Evolutionary conservation across 352 stramenopile genomes (phyloP).

Genomic region (Elongisporangium senticosum): DNA sequence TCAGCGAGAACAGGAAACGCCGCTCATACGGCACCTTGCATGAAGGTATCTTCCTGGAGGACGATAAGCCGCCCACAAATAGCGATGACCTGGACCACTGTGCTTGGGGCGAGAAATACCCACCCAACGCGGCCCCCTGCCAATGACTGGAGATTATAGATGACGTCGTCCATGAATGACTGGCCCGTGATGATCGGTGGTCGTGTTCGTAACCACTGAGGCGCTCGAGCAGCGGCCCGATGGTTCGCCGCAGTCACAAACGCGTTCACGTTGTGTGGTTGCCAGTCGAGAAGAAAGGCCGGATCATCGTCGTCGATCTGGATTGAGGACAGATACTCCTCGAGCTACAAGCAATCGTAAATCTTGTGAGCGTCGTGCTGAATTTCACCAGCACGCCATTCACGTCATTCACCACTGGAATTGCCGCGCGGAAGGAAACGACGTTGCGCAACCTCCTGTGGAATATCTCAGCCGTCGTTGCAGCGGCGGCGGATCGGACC

Average conservation of each 20-base stretch:
- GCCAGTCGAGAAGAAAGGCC: constrained; percentile 10
- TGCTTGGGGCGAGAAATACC: constrained; percentile 13
- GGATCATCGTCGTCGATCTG: constrained; percentile 16
- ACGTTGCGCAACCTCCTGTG: constrained; percentile 16
- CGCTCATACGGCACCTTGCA: too few relatives aligned
- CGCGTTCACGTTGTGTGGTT: constrained; percentile 13
- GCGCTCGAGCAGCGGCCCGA: too few relatives aligned
- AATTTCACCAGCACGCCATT: constrained; percentile 4
- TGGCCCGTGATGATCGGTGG: too few relatives aligned
- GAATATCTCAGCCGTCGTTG: constrained; percentile 13
- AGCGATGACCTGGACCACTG: constrained; percentile 1
- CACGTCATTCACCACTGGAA: constrained; percentile 17
- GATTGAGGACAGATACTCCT: constrained; percentile 13
- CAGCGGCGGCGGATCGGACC: constrained; percentile 9
- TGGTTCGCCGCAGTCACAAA: too few relatives aligned
- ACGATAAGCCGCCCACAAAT: constrained; percentile 5
- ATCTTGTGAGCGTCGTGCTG: constrained; percentile 10
- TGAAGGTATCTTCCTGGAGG: too few relatives aligned
- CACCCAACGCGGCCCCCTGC: constrained; percentile 10
- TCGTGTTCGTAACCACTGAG: too few relatives aligned
- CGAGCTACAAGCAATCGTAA: constrained; percentile 7
- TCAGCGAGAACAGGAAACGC: constrained; percentile 8
- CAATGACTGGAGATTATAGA: constrained; percentile 5
- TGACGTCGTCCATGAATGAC: constrained; percentile 11
- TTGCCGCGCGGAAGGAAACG: constrained; percentile 14